Base-by-base conservation (phyloP, 2,329 filamentous ascomycete species). In the Samsoniella hepiali region DNA sequence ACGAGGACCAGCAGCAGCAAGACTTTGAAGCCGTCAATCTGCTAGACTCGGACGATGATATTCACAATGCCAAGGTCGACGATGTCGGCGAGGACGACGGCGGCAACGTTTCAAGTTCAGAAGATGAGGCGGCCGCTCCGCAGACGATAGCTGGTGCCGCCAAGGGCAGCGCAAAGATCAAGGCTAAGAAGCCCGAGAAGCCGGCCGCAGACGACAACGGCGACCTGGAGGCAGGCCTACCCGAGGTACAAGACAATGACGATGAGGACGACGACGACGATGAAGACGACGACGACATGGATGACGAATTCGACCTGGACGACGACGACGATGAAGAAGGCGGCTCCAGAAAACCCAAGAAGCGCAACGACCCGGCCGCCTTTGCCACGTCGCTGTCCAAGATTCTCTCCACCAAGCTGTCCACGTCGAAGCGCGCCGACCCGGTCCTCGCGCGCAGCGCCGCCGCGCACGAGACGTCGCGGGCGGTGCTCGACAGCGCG, bases 321-420 rank as follows among this genome's bases (percentile, higher is more conserved):
- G 47, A 58, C n/a, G 67, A 70, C 47, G 65, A 72, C 27, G 70
- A 72, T 32, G 72, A 76, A 45, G 78, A 79, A 13, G 77, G 80
- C 27, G 77, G 77, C 45, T 74, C 70, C 13, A 73, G 69, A 54
- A 77, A 78, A 67, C 72, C 72, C 44, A 90, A 87, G 71, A 98
- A 98, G 78, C 89, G 93, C 72, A 96, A 97, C 77, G 94, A 99
- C 76, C 93, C 95, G 3, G 81, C 84, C 67, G 93, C 91, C 59
- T 98, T 99, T 75, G 91, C 94, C 31, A 96, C 89, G 1, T 97
- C 93, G 58, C 92, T 99, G 71, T 90, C 91, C 69, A 96, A 95
- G 76, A 97, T 99, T 73, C 84, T 99, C 51, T 88, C 88, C 63
- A 94, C 92, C 57, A 98, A 98, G 78, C 83, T 98, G 10, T 89